phyloP scores from a whole-genome alignment of 1,139 yeast genomes.

The Kurtzmaniella quercitrusa region DNA sequence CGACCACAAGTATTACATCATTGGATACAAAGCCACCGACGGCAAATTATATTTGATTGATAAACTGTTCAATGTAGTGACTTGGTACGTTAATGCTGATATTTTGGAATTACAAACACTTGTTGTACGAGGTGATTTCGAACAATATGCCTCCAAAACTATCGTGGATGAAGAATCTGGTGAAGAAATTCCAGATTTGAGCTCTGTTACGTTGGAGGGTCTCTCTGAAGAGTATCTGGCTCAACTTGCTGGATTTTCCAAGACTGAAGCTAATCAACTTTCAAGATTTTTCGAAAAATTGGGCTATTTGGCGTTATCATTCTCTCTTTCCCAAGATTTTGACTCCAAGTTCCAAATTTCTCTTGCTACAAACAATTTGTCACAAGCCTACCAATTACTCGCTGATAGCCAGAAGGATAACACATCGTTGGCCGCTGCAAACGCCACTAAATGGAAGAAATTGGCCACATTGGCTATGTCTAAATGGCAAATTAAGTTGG shows the following conservation, averaged over 20 bases:
- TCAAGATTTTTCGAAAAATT: slow-evolving; percentile 93
- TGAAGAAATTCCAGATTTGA: slow-evolving; percentile 36
- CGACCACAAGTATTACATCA: slow-evolving; percentile 79
- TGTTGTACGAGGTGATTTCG: slow-evolving; percentile 88
- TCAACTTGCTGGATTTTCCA: slow-evolving; percentile 48
- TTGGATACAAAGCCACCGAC: slow-evolving; percentile 89
- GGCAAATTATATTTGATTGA: slow-evolving; percentile 87
- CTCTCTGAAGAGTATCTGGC: slow-evolving; percentile 54
- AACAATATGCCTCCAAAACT: slow-evolving; percentile 35
- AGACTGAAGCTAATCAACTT: slow-evolving; percentile 69
- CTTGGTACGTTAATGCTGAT: slow-evolving; percentile 78
- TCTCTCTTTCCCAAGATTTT: slow-evolving; percentile 72
- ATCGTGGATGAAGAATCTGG: slow-evolving; percentile 36
- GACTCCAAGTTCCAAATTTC: slow-evolving; percentile 77
- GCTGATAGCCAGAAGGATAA: slow-evolving; percentile 49
- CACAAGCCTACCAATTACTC: slow-evolving; percentile 72
- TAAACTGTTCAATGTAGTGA: slow-evolving; percentile 77
- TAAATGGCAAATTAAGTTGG: slow-evolving; percentile 76
- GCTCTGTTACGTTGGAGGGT: slow-evolving; percentile 60
- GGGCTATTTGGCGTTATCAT: slow-evolving; percentile 79
- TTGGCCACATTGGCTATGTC: slow-evolving; percentile 83
- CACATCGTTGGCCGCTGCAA: slow-evolving; percentile 30
- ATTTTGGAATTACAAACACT: slow-evolving; percentile 94
- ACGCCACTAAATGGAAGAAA: slow-evolving; percentile 72
- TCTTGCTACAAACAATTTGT: slow-evolving; percentile 60